phyloP scores from a whole-genome alignment of 441 rosid genomes.

The Flueggea neowawraea region DNA sequence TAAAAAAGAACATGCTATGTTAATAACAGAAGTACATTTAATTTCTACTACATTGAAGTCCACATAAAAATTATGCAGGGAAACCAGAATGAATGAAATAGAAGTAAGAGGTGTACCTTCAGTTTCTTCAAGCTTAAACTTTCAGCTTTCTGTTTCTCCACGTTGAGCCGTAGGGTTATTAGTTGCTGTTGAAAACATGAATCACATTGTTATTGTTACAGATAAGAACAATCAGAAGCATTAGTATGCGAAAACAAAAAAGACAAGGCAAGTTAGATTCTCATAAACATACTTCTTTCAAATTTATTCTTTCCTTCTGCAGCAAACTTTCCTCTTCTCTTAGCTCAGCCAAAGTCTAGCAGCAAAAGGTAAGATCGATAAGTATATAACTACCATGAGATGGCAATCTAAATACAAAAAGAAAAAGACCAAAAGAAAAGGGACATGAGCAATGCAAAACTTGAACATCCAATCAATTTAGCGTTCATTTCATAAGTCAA shows the following conservation, averaged over 20 bases:
- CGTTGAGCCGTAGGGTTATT: conserved; percentile 24
- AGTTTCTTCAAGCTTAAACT: conserved; percentile 57
- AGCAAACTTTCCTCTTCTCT: conserved; percentile 59
- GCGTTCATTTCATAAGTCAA: too few relatives aligned
- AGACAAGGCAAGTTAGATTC: not conserved
- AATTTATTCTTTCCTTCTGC: conserved; percentile 52
- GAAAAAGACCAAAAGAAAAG: too few relatives aligned
- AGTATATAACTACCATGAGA: not conserved
- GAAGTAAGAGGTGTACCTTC: conserved; percentile 35
- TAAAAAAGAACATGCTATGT: too few relatives aligned
- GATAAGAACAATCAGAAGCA: not conserved
- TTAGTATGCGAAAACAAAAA: not conserved
- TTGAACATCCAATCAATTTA: too few relatives aligned
- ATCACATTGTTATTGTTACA: not conserved
- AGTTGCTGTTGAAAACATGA: conserved; percentile 39
- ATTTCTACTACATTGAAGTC: too few relatives aligned
- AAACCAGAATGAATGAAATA: too few relatives aligned
- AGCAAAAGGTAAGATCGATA: conserved; percentile 7
- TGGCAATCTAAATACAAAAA: not conserved
- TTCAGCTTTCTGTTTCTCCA: conserved; percentile 52
- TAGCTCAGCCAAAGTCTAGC: conserved; percentile 79
- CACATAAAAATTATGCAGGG: too few relatives aligned
- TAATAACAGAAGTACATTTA: too few relatives aligned
- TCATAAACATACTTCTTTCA: conserved; percentile 45
- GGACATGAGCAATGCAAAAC: not conserved